Evolutionary conservation across 176 grass and related monocot genomes (phyloP).

Genomic region (Poa pratensis): DNA sequence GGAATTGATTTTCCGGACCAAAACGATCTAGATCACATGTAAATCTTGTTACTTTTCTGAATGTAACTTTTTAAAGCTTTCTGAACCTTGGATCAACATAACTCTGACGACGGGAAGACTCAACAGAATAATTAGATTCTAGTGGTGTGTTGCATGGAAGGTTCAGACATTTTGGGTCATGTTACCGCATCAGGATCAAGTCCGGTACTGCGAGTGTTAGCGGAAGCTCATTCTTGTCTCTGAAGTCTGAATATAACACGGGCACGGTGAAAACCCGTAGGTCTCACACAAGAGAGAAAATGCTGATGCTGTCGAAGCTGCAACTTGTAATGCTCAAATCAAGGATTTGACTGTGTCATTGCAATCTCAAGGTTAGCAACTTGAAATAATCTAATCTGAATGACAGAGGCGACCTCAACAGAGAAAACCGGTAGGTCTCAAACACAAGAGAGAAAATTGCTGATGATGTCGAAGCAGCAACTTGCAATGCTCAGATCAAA

Average conservation of each 20-base stretch:
- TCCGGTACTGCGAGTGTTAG: no score
- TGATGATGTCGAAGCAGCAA: no score
- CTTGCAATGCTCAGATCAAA: no score
- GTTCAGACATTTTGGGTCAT: neutral
- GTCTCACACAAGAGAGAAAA: neutral
- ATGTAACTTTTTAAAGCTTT: neutral
- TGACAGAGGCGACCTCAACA: neutral
- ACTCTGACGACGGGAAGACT: neutral
- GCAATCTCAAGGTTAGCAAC: neutral
- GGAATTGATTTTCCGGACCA: constrained; percentile 17
- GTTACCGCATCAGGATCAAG: neutral
- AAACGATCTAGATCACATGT: neutral
- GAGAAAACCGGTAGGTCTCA: no score
- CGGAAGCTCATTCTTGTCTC: no score
- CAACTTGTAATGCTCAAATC: neutral
- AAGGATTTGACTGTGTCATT: neutral
- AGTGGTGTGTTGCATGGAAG: neutral
- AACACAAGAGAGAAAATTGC: no score
- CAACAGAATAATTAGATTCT: neutral
- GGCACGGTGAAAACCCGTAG: neutral
- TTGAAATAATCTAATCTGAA: neutral
- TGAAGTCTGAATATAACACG: no score
- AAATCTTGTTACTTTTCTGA: neutral
- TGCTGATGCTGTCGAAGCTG: no score
- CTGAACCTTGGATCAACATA: neutral